These are phyloP conservation scores for Falciphora oryzae DNA, from an alignment of 2,329 filamentous ascomycete genomes.

Conservation along the genomic window DNA sequence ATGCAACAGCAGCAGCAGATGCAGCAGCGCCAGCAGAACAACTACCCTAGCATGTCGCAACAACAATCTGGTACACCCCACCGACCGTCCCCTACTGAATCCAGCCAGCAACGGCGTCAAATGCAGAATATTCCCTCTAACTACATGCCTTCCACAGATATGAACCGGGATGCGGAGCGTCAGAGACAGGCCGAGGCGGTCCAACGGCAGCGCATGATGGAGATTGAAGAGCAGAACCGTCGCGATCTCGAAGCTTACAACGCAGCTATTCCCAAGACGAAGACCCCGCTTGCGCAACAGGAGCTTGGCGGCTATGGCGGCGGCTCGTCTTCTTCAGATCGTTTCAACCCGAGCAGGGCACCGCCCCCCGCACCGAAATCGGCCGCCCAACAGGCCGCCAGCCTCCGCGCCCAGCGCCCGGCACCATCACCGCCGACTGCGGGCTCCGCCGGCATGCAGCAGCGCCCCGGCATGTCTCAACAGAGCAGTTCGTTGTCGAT, in stretches of 20 bases:
- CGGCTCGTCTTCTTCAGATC: constrained; percentile 44
- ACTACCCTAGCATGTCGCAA: constrained; percentile 28
- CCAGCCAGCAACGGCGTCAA: constrained; percentile 48
- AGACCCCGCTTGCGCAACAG: constrained; percentile 77
- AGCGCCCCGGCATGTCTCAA: constrained; percentile 40
- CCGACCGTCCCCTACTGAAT: constrained; percentile 39
- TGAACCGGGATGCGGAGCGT: constrained; percentile 50
- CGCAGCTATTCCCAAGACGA: constrained; percentile 76
- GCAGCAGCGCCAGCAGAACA: constrained; percentile 21
- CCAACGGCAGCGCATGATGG: constrained; percentile 47
- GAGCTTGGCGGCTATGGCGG: constrained; percentile 71
- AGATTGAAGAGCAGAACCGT: constrained; percentile 60
- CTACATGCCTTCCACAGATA: constrained; percentile 43
- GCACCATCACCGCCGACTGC: constrained; percentile 67
- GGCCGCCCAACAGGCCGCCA: constrained; percentile 36
- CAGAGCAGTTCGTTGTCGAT: constrained; percentile 45
- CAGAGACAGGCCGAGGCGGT: constrained; percentile 56
- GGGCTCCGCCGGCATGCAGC: constrained; percentile 28
- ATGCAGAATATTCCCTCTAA: constrained; percentile 51
- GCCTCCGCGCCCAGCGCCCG: constrained; percentile 67
- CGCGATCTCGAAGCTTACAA: constrained; percentile 86
- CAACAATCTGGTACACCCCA: constrained; percentile 27
- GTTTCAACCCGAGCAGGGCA: constrained; percentile 81
- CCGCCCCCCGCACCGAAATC: constrained; percentile 71
- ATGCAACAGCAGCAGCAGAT: constrained; percentile 25